Percentiles rank a stretch among this genome's conserved stretches.
These are phyloP conservation scores for Saccharomyces hybrid DNA, from an alignment of 1,139 yeast genomes.

Conservation along the genomic window DNA sequence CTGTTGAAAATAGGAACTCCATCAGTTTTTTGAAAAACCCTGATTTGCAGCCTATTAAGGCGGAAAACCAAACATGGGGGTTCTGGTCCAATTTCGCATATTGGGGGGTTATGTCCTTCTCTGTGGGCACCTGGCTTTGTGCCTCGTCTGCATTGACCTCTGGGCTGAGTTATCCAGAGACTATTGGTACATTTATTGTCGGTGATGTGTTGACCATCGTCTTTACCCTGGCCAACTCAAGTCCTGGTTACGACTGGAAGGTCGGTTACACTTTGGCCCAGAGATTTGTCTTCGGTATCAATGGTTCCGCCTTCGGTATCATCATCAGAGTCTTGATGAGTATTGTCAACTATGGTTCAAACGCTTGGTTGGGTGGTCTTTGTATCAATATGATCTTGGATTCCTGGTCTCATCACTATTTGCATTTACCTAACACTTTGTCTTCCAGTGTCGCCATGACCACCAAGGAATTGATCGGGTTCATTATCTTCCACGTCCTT, in stretches of 20 bases:
- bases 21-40: constrained; percentile 32
- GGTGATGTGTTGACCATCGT: constrained; percentile 38
- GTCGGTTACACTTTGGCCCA: constrained; percentile 42
- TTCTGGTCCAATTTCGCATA: constrained; percentile 37
- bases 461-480: constrained; percentile 38
- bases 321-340: constrained; percentile 38
- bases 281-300: constrained; percentile 41
- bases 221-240: constrained; percentile 37
- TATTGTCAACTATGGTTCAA: constrained; percentile 38
- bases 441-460: constrained; percentile 34
- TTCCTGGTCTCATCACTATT: constrained; percentile 34
- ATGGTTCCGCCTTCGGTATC: constrained; percentile 38
- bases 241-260: constrained; percentile 40
- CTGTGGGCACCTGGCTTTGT: constrained; percentile 38
- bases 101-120: constrained; percentile 37
- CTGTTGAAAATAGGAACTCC: constrained; percentile 30
- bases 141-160: constrained; percentile 36
- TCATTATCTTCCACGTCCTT: constrained; percentile 38
- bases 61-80: constrained; percentile 36
- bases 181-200: constrained; percentile 37
- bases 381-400: constrained; percentile 34
- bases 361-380: constrained; percentile 40
- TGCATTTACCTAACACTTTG: constrained; percentile 33
- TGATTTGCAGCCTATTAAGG: constrained; percentile 35
- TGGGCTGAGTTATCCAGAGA: constrained; percentile 38